These are phyloP conservation scores for Fonsecaea monophora DNA, from an alignment of 2,329 filamentous ascomycete species.

Conservation along the genomic window DNA sequence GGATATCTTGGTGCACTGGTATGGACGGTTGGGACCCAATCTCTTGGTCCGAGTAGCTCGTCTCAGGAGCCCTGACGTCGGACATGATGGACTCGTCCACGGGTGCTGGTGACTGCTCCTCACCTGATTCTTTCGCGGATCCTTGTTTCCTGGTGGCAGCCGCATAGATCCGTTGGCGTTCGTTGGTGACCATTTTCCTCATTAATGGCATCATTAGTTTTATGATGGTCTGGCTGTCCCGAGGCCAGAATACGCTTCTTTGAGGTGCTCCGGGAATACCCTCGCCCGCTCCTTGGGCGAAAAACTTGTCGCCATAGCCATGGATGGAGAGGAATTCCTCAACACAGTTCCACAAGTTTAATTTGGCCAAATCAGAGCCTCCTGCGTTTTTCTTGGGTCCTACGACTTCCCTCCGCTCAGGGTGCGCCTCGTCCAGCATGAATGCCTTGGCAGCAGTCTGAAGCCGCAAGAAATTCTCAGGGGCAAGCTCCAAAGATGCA, in stretches of 20 bases:
- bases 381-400: constrained; percentile 60
- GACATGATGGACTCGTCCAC: constrained; percentile 16
- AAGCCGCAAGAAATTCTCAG: constrained; percentile 63
- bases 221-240: constrained; percentile 62
- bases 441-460: constrained; percentile 63
- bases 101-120: constrained; percentile 12
- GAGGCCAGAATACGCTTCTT: constrained; percentile 60
- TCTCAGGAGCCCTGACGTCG: constrained; percentile 7
- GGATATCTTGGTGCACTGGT: constrained; percentile 6
- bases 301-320: constrained; percentile 61
- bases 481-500: constrained; percentile 61
- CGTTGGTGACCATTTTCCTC: constrained; percentile 66
- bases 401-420: constrained; percentile 63
- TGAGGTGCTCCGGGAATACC: constrained; percentile 49
- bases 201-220: constrained; percentile 64
- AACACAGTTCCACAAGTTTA: constrained; percentile 64
- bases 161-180: constrained; percentile 64
- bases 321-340: constrained; percentile 60
- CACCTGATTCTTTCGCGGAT: constrained; percentile 26
- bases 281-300: constrained; percentile 43
- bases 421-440: constrained; percentile 63
- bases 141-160: constrained; percentile 62
- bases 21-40: not conserved
- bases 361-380: constrained; percentile 63
- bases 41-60: constrained; percentile 6